Percentiles rank a stretch among this genome's conserved stretches.
Evolutionary conservation across 495 filamentous ascomycete species (phyloP).

Genomic region (Cercophora sp.): DNA sequence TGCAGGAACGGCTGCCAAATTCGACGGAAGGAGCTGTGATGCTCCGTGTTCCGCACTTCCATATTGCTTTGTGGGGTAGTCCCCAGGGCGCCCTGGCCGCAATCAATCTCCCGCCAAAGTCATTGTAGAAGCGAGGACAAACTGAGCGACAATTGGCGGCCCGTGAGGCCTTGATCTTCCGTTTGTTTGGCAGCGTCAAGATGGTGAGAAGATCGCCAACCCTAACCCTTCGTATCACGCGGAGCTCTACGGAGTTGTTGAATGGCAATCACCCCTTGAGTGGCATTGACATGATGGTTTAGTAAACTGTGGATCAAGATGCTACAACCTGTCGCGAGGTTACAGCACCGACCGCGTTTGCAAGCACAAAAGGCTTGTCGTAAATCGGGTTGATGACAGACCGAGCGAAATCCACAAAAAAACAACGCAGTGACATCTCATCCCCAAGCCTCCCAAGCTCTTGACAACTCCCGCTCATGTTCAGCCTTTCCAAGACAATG

Average conservation of each 20-base stretch:
- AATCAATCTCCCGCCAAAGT: neutral
- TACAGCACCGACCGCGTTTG: no score
- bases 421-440: no score
- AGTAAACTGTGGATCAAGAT: no score
- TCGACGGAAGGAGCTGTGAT: no score
- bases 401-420: neutral
- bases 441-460: no score
- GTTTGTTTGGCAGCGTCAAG: neutral
- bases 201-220: neutral
- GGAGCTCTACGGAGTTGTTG: no score
- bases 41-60: slow-evolving; percentile 23
- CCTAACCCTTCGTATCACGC: no score
- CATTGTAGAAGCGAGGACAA: neutral
- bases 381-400: neutral
- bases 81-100: neutral
- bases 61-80: slow-evolving; percentile 18
- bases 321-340: no score
- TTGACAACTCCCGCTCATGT: no score
- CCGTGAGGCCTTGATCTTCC: neutral
- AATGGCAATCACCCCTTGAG: no score
- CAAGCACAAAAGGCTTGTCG: no score
- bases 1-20: slow-evolving; percentile 13
- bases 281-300: no score
- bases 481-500: slow-evolving; percentile 11
- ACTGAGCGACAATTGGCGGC: neutral